Conservation (phyloP, 1,284 basidiomycete species). For the Pascua sp. region DNA sequence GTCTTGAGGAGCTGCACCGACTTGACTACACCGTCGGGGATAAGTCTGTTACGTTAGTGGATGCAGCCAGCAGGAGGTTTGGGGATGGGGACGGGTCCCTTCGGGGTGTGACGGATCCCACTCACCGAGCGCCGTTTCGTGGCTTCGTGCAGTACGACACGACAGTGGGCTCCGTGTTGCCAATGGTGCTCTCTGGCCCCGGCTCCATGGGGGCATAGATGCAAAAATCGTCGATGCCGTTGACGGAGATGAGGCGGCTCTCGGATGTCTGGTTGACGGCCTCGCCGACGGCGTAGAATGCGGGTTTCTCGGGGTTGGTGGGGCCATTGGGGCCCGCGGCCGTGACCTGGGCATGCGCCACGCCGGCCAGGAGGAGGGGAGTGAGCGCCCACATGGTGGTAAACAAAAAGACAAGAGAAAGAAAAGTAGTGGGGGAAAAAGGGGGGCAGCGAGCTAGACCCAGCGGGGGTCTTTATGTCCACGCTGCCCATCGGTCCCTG, state of each 20-base stretch:
- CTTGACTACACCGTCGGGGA: constrained; percentile 46
- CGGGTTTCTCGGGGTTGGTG: constrained; percentile 43
- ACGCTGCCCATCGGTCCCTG: too few species aligned
- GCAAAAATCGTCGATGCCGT: constrained; percentile 48
- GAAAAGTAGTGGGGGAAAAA: too few species aligned
- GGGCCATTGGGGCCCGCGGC: constrained; percentile 44
- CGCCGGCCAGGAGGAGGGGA: constrained; percentile 4
- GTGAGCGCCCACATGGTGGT: neutral
- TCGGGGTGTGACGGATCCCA: too few species aligned
- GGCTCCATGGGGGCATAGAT: constrained; percentile 39
- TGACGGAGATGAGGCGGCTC: constrained; percentile 43
- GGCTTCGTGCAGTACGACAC: constrained; percentile 45
- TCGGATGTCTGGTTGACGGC: constrained; percentile 45
- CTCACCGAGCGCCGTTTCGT: constrained; percentile 34
- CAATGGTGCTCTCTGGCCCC: constrained; percentile 33
- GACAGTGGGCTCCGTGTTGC: constrained; percentile 41
- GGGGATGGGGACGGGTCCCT: constrained; percentile 6
- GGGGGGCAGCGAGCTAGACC: too few species aligned
- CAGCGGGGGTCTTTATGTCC: too few species aligned
- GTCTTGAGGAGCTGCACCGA: constrained; percentile 45
- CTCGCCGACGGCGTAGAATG: constrained; percentile 32
- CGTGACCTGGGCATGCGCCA: constrained; percentile 29
- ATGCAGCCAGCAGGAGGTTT: too few species aligned
- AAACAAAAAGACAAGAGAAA: too few species aligned
- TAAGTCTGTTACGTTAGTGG: constrained; percentile 25